Evolutionary conservation across 805 yeast species (phyloP), one percentile per base, ranked within the genome.

Genomic region (Schwanniomyces yamadae): DNA sequence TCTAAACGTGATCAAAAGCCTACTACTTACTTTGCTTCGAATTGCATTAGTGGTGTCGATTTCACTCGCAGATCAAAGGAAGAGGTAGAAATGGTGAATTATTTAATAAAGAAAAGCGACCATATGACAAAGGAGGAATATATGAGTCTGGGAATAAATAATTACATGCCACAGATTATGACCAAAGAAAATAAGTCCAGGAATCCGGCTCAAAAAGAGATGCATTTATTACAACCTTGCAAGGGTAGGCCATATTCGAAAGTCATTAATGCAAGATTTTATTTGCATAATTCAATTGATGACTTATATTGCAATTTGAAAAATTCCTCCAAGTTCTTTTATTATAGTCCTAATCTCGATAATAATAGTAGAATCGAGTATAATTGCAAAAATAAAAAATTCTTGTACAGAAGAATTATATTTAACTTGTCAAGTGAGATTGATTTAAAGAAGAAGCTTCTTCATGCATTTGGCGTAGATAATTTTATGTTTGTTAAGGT

Each of bases 231-330:
- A n/a, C n/a, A 21, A 21, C 10, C 23, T 21, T 21, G 7, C 7
- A 21, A 61, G 35, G 69, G 69, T n/a, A 46, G 69, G 36, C 69
- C 69, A 7, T 59, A 55, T 29, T 51, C 63, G 3, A 43, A 49
- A 2, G 40, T 44, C 13, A 33, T 63, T 2, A 44, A 48, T 9
- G 55, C 59, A 14, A 41, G 60, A 27, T 57, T 63, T 27, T 36
- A 51, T 11, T 25, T 55, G 14, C 66, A 63, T 40, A 41, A 43
- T 4, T 38, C 46, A 20, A 30, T 60, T 16, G 42, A 40, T 10
- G 41, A 51, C 7, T 35, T 60, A 31, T 31, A 56, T 10, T 46
- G 45, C 18, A 45, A 50, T 20, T 43, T 62, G 24, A 55, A 51
- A 28, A 52, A 48, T 15, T 44, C 44, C 18, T 48, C 39, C 16